These are phyloP conservation scores for Tolypocladium pustulatum DNA, from an alignment of 2,329 filamentous ascomycete genomes.

Conservation along the genomic window DNA sequence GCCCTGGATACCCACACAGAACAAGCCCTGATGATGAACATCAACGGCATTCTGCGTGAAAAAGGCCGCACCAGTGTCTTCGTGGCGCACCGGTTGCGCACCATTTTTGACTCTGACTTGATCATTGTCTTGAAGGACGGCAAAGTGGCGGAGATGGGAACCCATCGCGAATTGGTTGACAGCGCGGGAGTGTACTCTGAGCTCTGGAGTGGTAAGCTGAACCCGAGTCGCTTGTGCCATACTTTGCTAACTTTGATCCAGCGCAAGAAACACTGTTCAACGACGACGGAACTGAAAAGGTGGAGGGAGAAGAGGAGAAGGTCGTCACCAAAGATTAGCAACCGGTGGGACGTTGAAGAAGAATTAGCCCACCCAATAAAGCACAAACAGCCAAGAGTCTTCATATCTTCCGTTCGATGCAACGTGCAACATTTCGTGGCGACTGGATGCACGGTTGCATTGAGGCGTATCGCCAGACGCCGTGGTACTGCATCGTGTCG, in stretches of 20 bases:
- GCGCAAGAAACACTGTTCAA: slow-evolving; percentile 53
- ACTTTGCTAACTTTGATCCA: slow-evolving; percentile 14
- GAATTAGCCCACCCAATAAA: neutral
- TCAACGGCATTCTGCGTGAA: slow-evolving; percentile 83
- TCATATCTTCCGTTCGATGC: neutral
- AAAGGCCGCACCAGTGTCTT: slow-evolving; percentile 88
- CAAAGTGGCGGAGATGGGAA: slow-evolving; percentile 77
- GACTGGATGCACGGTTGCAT: no score
- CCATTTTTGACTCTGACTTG: slow-evolving; percentile 85
- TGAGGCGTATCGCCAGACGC: slow-evolving; percentile 19
- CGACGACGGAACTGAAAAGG: slow-evolving; percentile 31
- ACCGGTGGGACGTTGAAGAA: neutral
- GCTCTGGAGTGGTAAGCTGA: slow-evolving; percentile 71
- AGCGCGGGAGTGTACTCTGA: slow-evolving; percentile 72
- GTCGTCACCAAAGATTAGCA: neutral
- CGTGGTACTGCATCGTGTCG: slow-evolving; percentile 22
- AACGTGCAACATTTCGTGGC: no score
- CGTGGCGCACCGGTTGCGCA: slow-evolving; percentile 82
- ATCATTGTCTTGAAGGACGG: slow-evolving; percentile 88
- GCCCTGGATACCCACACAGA: slow-evolving; percentile 91
- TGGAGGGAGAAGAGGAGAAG: slow-evolving; percentile 18
- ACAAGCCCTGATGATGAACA: slow-evolving; percentile 80
- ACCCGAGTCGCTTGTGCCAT: neutral
- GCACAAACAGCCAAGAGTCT: neutral
- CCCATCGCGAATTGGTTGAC: slow-evolving; percentile 75